Evolutionary conservation across 345 rosid species (phyloP).

Genomic region (Arabidopsis arenosa): DNA sequence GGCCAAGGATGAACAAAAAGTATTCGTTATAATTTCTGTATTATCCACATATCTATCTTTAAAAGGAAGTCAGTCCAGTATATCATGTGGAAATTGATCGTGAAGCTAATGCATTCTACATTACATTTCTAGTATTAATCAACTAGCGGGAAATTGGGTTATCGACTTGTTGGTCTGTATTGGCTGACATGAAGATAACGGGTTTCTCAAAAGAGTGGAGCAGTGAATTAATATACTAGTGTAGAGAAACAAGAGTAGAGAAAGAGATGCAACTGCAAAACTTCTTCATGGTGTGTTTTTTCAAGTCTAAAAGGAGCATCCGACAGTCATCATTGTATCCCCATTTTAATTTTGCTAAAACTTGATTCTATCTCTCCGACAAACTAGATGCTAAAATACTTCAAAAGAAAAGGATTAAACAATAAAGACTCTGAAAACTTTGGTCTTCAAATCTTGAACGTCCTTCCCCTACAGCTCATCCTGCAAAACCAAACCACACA

Average conservation of each 20-base stretch:
- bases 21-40: too few species aligned
- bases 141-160: not conserved
- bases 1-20: too few species aligned
- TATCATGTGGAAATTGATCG: too few species aligned
- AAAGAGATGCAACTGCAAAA: constrained; percentile 20
- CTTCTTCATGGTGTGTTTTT: not conserved
- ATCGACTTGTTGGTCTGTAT: not conserved
- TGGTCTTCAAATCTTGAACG: constrained; percentile 22
- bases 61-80: too few species aligned
- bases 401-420: constrained; percentile 1
- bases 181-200: not conserved
- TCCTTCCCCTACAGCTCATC: constrained; percentile 58
- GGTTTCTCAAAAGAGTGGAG: not conserved
- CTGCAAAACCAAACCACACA: constrained; percentile 44
- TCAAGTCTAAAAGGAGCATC: constrained; percentile 2
- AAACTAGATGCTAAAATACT: constrained; percentile 33
- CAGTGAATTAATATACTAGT: not conserved
- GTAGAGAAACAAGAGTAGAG: not conserved
- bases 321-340: constrained; percentile 5
- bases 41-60: too few species aligned
- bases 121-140: not conserved
- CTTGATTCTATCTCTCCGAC: constrained; percentile 28
- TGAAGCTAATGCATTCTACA: not conserved
- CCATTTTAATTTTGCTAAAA: constrained; percentile 26
- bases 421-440: constrained; percentile 26